These are phyloP conservation scores for Backusella tuberculispora DNA, from an alignment of 192 early-diverging fungal genomes.

Conservation along the genomic window DNA sequence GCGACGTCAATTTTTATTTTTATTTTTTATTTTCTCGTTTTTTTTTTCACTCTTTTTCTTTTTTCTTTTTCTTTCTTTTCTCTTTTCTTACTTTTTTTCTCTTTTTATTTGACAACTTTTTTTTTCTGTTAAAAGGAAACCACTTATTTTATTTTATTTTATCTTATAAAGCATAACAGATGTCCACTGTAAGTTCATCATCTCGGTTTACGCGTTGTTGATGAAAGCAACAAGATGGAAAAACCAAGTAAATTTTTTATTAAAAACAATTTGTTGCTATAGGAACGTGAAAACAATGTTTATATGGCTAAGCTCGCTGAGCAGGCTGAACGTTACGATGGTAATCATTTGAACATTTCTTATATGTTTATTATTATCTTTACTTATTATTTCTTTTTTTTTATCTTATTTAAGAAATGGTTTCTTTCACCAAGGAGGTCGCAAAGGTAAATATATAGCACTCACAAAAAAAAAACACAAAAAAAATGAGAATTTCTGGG, in stretches of 20 bases:
- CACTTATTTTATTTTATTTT: neutral
- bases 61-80: neutral
- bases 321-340: slow-evolving; percentile 85
- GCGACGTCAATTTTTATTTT: slow-evolving; percentile 13
- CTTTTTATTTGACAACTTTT: slow-evolving; percentile 14
- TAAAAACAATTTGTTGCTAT: neutral
- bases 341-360: slow-evolving; percentile 38
- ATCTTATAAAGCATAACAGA: slow-evolving; percentile 5
- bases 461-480: neutral
- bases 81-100: neutral
- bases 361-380: neutral
- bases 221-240: neutral
- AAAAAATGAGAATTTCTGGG: slow-evolving; percentile 1
- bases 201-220: slow-evolving; percentile 14
- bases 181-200: slow-evolving; percentile 23
- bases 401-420: slow-evolving; percentile 69
- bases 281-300: slow-evolving; percentile 73
- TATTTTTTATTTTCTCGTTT: neutral
- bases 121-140: neutral
- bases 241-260: neutral
- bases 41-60: neutral
- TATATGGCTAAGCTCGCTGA: slow-evolving; percentile 99
- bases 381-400: slow-evolving; percentile 20
- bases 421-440: slow-evolving; percentile 86
- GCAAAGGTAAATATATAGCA: slow-evolving; percentile 50